These are phyloP conservation scores for Alternaria sp. DNA, from an alignment of 2,329 filamentous ascomycete genomes.

Conservation along the genomic window DNA sequence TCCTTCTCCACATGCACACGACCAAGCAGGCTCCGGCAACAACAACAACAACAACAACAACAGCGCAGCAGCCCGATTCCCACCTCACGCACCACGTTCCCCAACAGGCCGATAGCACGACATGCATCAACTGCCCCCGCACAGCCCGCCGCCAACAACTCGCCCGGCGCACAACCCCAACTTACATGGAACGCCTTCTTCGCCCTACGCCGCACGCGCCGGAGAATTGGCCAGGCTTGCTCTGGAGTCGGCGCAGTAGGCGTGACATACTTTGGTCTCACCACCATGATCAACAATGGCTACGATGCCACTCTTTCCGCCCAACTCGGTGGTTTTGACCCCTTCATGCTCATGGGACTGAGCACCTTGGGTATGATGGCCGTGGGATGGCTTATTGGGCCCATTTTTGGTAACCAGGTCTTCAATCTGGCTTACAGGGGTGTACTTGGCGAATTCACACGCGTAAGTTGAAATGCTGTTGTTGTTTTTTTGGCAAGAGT, in stretches of 20 bases:
- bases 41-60: slow-evolving; percentile 19
- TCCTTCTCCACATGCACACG: slow-evolving; percentile 42
- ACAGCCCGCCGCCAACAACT: slow-evolving; percentile 21
- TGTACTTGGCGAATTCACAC: slow-evolving; percentile 74
- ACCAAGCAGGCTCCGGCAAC: slow-evolving; percentile 31
- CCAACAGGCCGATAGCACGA: slow-evolving; percentile 23
- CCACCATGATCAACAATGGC: slow-evolving; percentile 73
- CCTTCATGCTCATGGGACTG: slow-evolving; percentile 83
- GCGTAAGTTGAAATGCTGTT: slow-evolving; percentile 58
- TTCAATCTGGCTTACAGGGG: slow-evolving; percentile 80
- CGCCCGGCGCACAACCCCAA: slow-evolving; percentile 31
- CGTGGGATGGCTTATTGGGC: slow-evolving; percentile 88
- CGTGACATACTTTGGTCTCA: slow-evolving; percentile 68
- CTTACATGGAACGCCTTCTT: slow-evolving; percentile 89
- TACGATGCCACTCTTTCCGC: slow-evolving; percentile 71
- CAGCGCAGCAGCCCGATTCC: slow-evolving; percentile 23
- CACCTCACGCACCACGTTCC: slow-evolving; percentile 15
- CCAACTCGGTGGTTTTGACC: slow-evolving; percentile 85
- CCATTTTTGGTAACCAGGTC: slow-evolving; percentile 78
- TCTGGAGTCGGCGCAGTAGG: slow-evolving; percentile 71
- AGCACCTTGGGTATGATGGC: slow-evolving; percentile 78
- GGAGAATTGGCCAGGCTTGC: slow-evolving; percentile 82
- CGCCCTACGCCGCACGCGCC: slow-evolving; percentile 82
- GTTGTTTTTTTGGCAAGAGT: not conserved
- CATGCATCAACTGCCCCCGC: slow-evolving; percentile 36